Conservation (phyloP, 2,329 filamentous ascomycete species). For the Trichoderma lentiforme region DNA sequence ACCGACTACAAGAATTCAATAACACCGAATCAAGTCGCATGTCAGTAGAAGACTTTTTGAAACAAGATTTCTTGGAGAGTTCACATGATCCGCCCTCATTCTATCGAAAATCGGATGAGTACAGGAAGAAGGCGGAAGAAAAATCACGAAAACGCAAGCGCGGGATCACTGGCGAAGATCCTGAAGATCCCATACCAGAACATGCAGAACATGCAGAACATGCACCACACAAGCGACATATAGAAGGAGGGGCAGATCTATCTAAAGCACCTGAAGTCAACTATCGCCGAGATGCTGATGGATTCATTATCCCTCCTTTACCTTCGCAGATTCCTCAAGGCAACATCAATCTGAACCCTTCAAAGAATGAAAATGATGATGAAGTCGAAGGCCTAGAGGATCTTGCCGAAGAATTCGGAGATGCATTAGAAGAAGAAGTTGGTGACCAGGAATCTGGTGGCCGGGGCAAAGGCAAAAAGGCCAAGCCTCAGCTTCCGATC, state of each 20-base stretch:
- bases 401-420: slow-evolving; percentile 46
- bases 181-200: background rate
- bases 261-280: slow-evolving; percentile 34
- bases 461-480: slow-evolving; percentile 26
- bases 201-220: slow-evolving; percentile 7
- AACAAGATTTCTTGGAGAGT: slow-evolving; percentile 68
- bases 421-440: slow-evolving; percentile 34
- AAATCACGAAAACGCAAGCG: slow-evolving; percentile 48
- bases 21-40: slow-evolving; percentile 78
- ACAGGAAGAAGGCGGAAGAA: slow-evolving; percentile 50
- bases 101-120: slow-evolving; percentile 62
- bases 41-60: slow-evolving; percentile 82
- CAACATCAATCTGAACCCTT: slow-evolving; percentile 25
- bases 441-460: slow-evolving; percentile 20
- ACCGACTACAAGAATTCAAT: slow-evolving; percentile 88
- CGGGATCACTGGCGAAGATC: slow-evolving; percentile 27
- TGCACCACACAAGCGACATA: slow-evolving; percentile 19
- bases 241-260: slow-evolving; percentile 35
- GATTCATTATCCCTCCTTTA: slow-evolving; percentile 60
- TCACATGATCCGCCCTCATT: slow-evolving; percentile 80
- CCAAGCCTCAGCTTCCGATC: slow-evolving; percentile 50
- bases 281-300: slow-evolving; percentile 59
- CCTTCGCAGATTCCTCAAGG: slow-evolving; percentile 41
- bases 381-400: slow-evolving; percentile 36
- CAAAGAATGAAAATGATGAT: slow-evolving; percentile 19